Percentiles rank a stretch among this genome's conserved stretches.
Conservation (phyloP, 2,329 filamentous ascomycete species). For the Fusarium scirpi region DNA sequence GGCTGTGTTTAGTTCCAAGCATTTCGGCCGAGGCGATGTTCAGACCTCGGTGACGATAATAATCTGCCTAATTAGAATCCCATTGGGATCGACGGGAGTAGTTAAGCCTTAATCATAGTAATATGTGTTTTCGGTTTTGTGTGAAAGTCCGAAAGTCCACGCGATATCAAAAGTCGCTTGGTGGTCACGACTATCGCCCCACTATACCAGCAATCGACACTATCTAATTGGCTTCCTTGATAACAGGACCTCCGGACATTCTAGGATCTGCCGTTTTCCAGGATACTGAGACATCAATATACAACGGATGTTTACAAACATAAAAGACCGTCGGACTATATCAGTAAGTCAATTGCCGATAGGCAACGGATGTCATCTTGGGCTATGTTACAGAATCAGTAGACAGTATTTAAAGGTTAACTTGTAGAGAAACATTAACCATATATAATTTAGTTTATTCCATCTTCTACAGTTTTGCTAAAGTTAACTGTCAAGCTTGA, state of each 20-base stretch:
- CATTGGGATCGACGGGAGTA: not conserved
- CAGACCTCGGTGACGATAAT: rapidly evolving
- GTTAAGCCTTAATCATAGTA: not conserved
- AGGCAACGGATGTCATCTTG: no score
- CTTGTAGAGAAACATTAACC: not conserved
- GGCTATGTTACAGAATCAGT: no score
- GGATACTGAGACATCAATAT: not conserved
- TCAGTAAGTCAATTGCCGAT: not conserved
- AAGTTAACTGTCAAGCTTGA: no score
- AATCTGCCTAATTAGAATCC: not conserved
- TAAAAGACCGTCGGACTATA: not conserved
- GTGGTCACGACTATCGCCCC: not conserved
- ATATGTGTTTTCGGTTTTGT: not conserved
- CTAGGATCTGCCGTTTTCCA: not conserved
- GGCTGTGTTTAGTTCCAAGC: not conserved
- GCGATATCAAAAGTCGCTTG: not conserved
- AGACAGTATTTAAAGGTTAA: no score
- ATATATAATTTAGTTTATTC: not conserved
- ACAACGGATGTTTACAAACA: not conserved
- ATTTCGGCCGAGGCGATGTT: not conserved
- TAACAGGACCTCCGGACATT: not conserved
- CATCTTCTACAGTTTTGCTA: not conserved
- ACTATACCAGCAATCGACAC: not conserved
- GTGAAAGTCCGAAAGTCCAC: not conserved
- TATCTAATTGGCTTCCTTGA: not conserved